These are phyloP conservation scores for Boletus rufocinnamomeus DNA, from an alignment of 768 basidiomycete genomes.

Conservation along the genomic window DNA sequence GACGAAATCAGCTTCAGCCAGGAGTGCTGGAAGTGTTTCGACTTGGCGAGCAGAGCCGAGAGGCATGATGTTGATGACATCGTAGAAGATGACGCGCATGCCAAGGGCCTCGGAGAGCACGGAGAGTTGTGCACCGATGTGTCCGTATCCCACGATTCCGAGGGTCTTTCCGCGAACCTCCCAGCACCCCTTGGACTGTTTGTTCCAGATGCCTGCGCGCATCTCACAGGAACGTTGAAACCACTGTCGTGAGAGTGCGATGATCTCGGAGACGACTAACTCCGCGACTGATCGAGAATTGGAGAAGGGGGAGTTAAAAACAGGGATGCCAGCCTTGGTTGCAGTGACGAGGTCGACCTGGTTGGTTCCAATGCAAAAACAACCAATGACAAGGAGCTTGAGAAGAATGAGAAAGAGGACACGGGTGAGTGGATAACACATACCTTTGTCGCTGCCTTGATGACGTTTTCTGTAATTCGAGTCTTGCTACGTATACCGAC, in stretches of 20 bases:
- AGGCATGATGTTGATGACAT: constrained; percentile 96
- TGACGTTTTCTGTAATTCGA: constrained; percentile 87
- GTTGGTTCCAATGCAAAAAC: constrained; percentile 99
- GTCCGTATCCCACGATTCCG: constrained; percentile 97
- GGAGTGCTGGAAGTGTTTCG: constrained; percentile 72
- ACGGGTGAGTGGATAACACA: constrained; percentile 19
- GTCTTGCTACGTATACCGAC: constrained; percentile 98
- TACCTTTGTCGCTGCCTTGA: constrained; percentile 86
- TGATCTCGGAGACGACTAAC: constrained; percentile 91
- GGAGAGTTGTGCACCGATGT: constrained; percentile 96
- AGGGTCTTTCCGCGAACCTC: constrained; percentile 97
- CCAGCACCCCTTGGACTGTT: constrained; percentile 98
- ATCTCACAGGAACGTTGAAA: constrained; percentile 88
- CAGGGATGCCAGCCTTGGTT: constrained; percentile 86
- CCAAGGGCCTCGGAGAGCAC: constrained; percentile 97
- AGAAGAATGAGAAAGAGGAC: constrained; percentile 2
- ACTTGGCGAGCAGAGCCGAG: constrained; percentile 92
- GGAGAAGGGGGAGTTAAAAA: constrained; percentile 99
- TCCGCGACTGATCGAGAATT: constrained; percentile 99
- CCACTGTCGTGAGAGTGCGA: constrained; percentile 92
- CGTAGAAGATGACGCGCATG: constrained; percentile 93
- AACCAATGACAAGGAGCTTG: constrained; percentile 93
- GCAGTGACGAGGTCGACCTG: constrained; percentile 91
- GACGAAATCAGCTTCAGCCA: constrained; percentile 86
- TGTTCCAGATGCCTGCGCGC: constrained; percentile 93